phyloP scores from a whole-genome alignment of 129 eudicot genomes.

The Lonicera japonica region DNA sequence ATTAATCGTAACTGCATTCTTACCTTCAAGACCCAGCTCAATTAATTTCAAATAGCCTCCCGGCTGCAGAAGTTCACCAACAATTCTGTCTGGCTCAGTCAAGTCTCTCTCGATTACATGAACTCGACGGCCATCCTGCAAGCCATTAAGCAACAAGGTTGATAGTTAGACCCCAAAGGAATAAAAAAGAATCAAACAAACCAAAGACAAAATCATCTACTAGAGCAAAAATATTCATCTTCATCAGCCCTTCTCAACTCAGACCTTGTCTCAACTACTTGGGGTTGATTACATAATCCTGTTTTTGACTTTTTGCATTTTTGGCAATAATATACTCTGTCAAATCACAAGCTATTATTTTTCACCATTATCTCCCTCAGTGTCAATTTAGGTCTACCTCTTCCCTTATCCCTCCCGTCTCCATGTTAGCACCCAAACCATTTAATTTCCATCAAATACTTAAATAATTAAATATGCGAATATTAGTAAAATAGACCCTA shows the following conservation, averaged over 20 bases:
- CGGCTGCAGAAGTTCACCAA: slow-evolving; percentile 81
- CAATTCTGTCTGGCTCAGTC: slow-evolving; percentile 67
- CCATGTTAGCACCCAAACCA: background rate
- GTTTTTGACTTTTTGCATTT: too few species aligned
- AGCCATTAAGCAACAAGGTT: background rate
- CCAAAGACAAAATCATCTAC: too few species aligned
- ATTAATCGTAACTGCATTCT: background rate
- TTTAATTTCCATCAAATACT: background rate
- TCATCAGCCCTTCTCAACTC: background rate
- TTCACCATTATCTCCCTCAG: too few species aligned
- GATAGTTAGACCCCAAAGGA: too few species aligned
- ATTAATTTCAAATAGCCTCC: slow-evolving; percentile 72
- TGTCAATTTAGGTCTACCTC: too few species aligned
- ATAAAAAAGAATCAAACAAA: too few species aligned
- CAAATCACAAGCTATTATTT: too few species aligned
- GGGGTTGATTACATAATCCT: too few species aligned
- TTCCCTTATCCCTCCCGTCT: too few species aligned
- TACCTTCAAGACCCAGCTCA: slow-evolving; percentile 82
- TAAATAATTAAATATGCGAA: background rate
- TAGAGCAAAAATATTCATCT: too few species aligned
- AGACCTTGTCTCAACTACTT: too few species aligned
- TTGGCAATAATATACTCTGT: too few species aligned
- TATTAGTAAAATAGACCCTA: background rate
- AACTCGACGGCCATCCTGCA: slow-evolving; percentile 70
- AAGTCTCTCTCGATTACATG: slow-evolving; percentile 78